Evolutionary conservation across 78 protist genomes (phyloP).

Genomic region (Emiliania huxleyi): DNA sequence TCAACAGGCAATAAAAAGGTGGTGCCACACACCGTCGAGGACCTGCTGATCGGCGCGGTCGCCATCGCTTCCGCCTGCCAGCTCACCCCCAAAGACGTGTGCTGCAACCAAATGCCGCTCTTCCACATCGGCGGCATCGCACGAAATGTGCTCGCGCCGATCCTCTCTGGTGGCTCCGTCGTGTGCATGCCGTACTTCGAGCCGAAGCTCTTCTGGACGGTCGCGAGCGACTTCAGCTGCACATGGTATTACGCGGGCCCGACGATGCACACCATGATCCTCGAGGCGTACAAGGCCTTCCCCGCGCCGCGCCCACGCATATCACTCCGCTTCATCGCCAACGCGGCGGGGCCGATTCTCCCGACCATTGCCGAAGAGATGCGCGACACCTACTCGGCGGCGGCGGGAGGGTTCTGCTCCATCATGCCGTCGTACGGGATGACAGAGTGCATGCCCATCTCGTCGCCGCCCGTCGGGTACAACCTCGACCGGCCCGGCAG

Average conservation of each 20-base stretch:
- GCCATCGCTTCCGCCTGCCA: neutral
- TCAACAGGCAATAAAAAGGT: constrained; percentile 5
- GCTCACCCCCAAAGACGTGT: neutral
- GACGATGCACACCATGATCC: neutral
- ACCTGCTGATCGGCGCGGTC: neutral
- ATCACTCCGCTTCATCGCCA: neutral
- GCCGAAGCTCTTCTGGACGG: neutral
- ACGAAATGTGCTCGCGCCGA: neutral
- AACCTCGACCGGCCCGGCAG: neutral
- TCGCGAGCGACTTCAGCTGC: neutral
- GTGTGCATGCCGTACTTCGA: neutral
- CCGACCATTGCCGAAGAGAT: neutral
- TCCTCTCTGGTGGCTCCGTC: neutral
- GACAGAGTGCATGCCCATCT: constrained; percentile 9
- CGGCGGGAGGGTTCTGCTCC: neutral
- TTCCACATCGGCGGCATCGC: neutral
- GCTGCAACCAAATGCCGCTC: neutral
- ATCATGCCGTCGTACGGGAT: neutral
- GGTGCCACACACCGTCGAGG: neutral
- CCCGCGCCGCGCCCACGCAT: neutral
- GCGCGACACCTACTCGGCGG: neutral
- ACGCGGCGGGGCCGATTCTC: neutral
- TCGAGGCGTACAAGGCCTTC: neutral
- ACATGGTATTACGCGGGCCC: constrained; percentile 17
- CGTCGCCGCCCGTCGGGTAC: neutral